Base-by-base conservation (phyloP, 108 stramenopile genomes). In the Cyclotella sp. region DNA sequence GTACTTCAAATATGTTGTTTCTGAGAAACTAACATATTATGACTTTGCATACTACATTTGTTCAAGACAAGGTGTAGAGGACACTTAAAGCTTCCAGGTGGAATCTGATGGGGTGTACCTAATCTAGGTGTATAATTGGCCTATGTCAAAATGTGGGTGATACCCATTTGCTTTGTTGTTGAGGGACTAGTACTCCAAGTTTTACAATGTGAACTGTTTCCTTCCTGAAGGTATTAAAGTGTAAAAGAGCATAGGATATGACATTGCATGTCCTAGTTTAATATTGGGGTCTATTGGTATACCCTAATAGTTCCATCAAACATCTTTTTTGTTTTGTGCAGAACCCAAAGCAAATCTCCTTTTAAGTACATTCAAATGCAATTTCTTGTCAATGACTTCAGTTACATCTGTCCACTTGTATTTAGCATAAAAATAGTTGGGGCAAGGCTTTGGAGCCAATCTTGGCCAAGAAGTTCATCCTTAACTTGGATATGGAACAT, bases 301-400 rank as follows among this genome's bases (percentile, higher is more conserved):
- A 41, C 22, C 1, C 81, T 79, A 19, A 89, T 74, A 42, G 68
- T 79, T 26, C 81, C 81, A 51, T 61, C 44, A 71, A 85, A 85
- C 16, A 88, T 41, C 14, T 63, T 70, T 12, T n/a, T 11, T 29
- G 54, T 68, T 47, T 65, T 26, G 15, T 13, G 26, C 9, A 87
- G 19, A 0, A 85, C 40, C 9, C 69, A 18, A 27, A 22, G 26
- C 18, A 84, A 43, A 6, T 45, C 43, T 40, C 53, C 40, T 39
- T 46, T 63, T 78, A 74, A 72, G 16, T 74, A 10, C 41, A 70
- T 63, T 59, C 0, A 82, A 45, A 63, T 88, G 87, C 1, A 21
- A 7, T 14, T 26, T 1, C 13, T 51, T 51, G 49, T 51, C 49
- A 19, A 51, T 8, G 8, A 30, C 51, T 24, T 12, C 22, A 40